Base-by-base conservation (phyloP, 2,329 filamentous ascomycete species). In the Ophiostoma perfectum region DNA sequence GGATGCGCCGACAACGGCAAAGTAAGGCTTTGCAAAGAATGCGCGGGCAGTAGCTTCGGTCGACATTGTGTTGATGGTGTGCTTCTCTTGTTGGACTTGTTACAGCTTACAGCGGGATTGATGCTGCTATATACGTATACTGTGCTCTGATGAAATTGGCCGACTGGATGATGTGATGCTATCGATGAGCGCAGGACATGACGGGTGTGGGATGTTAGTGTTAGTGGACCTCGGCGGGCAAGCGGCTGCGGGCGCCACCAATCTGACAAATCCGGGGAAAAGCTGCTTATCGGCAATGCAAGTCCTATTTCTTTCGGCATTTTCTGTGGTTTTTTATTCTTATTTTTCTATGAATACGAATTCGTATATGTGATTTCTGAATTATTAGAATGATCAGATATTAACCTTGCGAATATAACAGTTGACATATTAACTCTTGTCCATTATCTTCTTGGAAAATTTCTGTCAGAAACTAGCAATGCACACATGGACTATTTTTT, bases 1-100 rank as follows among this genome's bases (percentile, higher is more conserved):
- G 76, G 90, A 94, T 49, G 94, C 94, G 74, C 94, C 94, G 27
- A 93, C 92, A 41, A 97, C 94, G 69, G 94, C 93, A 77, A 94
- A 97, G 72, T 85, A 83, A 39, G 89, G 86, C 7, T 89, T 90
- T 3, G 86, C 83, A 81, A 97, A 96, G 83, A 97, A 97, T 12
- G 84, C 83, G 71, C 87, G 88, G 63, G 92, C 88, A 63, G 90
- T 86, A 64, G 87, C 83, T 76, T 93, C 88, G 81, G 90, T 91
- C 36, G 84, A 78, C 63, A 66, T 68, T 41, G 38, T 68, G 66
- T 1, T 27, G 27, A 27, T 27, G 27, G 12, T 18, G 12, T 55
- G 49, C n/a, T 55, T 55, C 27, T 7, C 12, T 14, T 55, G n/a
- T 55, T 27, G 27, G 27, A 27, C 27, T 27, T 27, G 27, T 27